A percentile compares a stretch with the other conserved stretches of the same genome.
These are phyloP conservation scores for Acer campestre DNA, from an alignment of 345 rosid species.

Conservation along the genomic window DNA sequence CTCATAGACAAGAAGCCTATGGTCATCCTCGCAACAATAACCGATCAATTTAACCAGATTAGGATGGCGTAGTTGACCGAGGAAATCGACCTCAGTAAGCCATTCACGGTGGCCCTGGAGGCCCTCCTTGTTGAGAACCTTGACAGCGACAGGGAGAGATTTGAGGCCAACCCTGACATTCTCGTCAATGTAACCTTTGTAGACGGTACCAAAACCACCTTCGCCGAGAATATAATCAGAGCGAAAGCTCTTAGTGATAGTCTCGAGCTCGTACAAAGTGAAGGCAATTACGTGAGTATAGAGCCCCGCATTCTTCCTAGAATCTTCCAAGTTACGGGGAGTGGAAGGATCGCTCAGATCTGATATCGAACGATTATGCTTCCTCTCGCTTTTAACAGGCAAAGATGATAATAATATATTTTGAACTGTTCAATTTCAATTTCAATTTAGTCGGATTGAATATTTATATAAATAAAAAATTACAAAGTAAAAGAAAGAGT, in stretches of 20 bases:
- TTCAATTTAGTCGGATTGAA: constrained; percentile 23
- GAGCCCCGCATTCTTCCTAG: constrained; percentile 60
- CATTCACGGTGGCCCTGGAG: constrained; percentile 99
- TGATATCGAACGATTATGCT: constrained; percentile 74
- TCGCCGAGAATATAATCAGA: constrained; percentile 94
- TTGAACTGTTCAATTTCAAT: constrained; percentile 53
- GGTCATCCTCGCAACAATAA: constrained; percentile 45
- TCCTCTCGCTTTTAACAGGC: constrained; percentile 43
- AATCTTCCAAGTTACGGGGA: constrained; percentile 35
- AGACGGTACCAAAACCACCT: constrained; percentile 96
- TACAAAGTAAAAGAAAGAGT: not conserved
- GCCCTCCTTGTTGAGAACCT: constrained; percentile 96
- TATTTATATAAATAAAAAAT: too few species aligned
- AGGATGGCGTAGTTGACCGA: constrained; percentile 85
- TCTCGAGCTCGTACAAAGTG: constrained; percentile 86
- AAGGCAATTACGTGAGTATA: constrained; percentile 85
- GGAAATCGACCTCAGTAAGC: constrained; percentile 73
- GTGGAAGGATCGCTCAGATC: constrained; percentile 63
- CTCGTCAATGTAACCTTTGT: constrained; percentile 95
- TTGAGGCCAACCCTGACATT: constrained; percentile 93
- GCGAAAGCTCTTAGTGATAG: constrained; percentile 96
- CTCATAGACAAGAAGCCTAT: constrained; percentile 87
- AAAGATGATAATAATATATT: constrained; percentile 49
- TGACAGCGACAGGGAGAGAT: constrained; percentile 94
- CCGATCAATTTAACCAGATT: not conserved